Evolutionary conservation across 208 protist genomes (phyloP).

Genomic region (Acanthamoeba healyi): DNA sequence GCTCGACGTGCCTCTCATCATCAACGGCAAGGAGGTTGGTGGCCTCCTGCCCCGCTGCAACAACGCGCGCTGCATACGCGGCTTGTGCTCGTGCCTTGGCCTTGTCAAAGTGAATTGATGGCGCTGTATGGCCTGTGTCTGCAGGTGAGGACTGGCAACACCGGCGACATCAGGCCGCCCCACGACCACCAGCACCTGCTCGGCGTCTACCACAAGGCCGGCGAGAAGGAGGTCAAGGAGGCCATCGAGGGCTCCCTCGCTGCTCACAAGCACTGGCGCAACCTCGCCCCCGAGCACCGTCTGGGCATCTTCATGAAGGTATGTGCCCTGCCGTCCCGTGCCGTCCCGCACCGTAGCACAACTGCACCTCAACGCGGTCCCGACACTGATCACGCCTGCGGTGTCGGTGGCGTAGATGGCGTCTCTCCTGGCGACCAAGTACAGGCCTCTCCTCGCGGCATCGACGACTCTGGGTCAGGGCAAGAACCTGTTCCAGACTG

Average conservation of each 20-base stretch:
- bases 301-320: slow-evolving; percentile 95
- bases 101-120: not conserved
- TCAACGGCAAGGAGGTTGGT: slow-evolving; percentile 41
- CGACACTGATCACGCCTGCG: too few species aligned
- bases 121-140: not conserved
- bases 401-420: too few species aligned
- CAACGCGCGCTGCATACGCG: too few species aligned
- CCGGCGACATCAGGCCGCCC: not conserved
- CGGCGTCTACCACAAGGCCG: slow-evolving; percentile 35
- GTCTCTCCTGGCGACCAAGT: slow-evolving; percentile 88
- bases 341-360: not conserved
- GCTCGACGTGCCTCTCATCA: slow-evolving; percentile 26
- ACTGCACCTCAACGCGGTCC: slow-evolving; percentile 74
- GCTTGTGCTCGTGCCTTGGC: not conserved
- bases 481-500: slow-evolving; percentile 98
- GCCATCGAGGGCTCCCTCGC: slow-evolving; percentile 93
- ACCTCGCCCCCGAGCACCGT: slow-evolving; percentile 94
- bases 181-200: slow-evolving; percentile 25
- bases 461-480: slow-evolving; percentile 97
- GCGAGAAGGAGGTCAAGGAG: slow-evolving; percentile 89
- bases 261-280: slow-evolving; percentile 88
- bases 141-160: slow-evolving; percentile 12
- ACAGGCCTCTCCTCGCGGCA: slow-evolving; percentile 93
- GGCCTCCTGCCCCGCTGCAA: too few species aligned
- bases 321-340: slow-evolving; percentile 82